phyloP scores from a whole-genome alignment of 148 eudicot genomes.

The Beta vulgaris region DNA sequence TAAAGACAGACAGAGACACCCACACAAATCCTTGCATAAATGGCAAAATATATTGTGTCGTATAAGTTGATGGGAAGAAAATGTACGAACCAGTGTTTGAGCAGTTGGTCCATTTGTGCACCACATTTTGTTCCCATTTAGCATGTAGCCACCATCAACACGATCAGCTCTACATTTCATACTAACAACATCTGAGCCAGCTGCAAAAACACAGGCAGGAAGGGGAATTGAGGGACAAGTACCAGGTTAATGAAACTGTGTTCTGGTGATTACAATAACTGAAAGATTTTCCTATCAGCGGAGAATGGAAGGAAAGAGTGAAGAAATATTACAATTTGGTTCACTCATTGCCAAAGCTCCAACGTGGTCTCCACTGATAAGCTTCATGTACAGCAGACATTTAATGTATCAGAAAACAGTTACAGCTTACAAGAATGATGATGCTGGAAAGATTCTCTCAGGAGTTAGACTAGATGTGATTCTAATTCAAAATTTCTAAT shows the following conservation, averaged over 20 bases:
- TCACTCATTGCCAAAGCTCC: conserved; percentile 99
- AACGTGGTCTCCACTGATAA: conserved; percentile 95
- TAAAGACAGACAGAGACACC: too few relatives aligned
- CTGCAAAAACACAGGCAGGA: conserved; percentile 38
- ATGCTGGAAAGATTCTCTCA: not conserved
- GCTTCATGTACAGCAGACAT: conserved; percentile 39
- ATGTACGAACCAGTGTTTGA: conserved; percentile 68
- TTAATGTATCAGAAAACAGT: conserved; percentile 11
- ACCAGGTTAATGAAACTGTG: not conserved
- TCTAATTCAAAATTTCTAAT: not conserved
- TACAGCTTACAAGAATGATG: not conserved
- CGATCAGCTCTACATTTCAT: conserved; percentile 98
- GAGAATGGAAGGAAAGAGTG: not conserved
- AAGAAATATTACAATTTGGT: conserved; percentile 69
- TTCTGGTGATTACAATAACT: not conserved
- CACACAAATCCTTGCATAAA: not conserved
- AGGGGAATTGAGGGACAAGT: not conserved
- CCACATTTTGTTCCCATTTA: conserved; percentile 99
- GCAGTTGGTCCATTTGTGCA: conserved; percentile 98
- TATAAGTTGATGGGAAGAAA: not conserved
- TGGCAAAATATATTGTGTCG: not conserved
- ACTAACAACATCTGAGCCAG: conserved; percentile 99
- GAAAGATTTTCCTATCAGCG: not conserved
- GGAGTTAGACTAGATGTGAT: not conserved
- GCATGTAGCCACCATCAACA: conserved; percentile 78